These are phyloP conservation scores for Echium plantagineum DNA, from an alignment of 257 asterid genomes.

Conservation along the genomic window DNA sequence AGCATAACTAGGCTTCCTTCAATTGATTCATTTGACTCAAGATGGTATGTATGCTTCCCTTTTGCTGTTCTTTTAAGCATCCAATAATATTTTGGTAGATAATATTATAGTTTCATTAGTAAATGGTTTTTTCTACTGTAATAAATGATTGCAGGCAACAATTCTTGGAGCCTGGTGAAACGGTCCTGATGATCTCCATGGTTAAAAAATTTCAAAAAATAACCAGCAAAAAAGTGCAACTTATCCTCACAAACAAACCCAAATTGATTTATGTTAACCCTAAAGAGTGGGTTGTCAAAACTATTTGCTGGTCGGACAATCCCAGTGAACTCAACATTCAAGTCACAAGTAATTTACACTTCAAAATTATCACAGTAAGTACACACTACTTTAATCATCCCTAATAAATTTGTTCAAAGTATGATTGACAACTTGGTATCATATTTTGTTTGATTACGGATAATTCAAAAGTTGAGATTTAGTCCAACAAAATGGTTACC, in stretches of 20 bases:
- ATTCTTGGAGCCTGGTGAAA: conserved; percentile 94
- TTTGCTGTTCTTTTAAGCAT: neutral
- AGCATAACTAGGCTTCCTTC: conserved; percentile 95
- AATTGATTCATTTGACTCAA: conserved; percentile 91
- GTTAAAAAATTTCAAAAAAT: conserved; percentile 87
- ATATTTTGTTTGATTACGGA: too few relatives aligned
- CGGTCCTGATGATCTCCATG: conserved; percentile 90
- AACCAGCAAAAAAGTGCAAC: conserved; percentile 92
- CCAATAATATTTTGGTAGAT: too few relatives aligned
- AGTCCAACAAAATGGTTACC: too few relatives aligned
- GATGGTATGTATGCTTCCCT: conserved; percentile 43
- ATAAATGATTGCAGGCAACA: conserved; percentile 55
- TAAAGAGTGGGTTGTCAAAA: conserved; percentile 56
- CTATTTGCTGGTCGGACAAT: conserved; percentile 82
- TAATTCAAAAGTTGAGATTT: too few relatives aligned
- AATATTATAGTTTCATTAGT: too few relatives aligned
- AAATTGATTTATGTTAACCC: conserved; percentile 87
- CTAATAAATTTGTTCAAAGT: neutral
- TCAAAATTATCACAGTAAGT: conserved; percentile 92
- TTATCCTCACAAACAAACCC: conserved; percentile 90
- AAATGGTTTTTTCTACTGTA: too few relatives aligned
- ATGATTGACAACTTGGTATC: too few relatives aligned
- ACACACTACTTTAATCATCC: neutral
- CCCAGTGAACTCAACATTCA: conserved; percentile 80
- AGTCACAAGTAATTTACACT: conserved; percentile 69